Conservation (phyloP, 768 basidiomycete genomes). For the Collybiopsis confluens region DNA sequence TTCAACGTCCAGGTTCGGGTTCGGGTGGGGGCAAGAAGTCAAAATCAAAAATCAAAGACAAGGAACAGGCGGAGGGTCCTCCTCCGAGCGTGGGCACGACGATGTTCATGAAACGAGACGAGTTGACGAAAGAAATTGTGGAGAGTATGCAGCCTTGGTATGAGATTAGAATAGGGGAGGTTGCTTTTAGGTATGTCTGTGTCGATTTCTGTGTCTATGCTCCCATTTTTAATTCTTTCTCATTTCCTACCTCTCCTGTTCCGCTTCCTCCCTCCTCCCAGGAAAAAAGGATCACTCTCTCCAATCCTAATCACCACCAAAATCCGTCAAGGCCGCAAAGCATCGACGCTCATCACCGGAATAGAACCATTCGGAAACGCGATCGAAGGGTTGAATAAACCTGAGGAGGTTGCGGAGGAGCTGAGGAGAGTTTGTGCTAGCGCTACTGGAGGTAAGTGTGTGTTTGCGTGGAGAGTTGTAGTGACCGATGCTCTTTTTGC, state of each 20-base stretch:
- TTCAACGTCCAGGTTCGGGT: no score
- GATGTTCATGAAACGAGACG: constrained; percentile 69
- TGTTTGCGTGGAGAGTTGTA: background rate
- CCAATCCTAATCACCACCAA: constrained; percentile 71
- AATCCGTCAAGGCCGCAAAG: constrained; percentile 73
- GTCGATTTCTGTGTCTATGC: constrained; percentile 17
- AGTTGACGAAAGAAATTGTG: constrained; percentile 48
- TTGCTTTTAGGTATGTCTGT: constrained; percentile 52
- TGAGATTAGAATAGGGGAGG: constrained; percentile 35
- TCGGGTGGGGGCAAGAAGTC: background rate
- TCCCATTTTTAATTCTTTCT: no score
- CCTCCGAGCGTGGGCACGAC: no score
- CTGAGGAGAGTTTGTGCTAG: constrained; percentile 74
- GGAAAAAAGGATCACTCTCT: constrained; percentile 72
- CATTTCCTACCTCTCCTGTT: background rate
- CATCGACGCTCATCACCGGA: constrained; percentile 70
- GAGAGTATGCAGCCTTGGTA: constrained; percentile 78
- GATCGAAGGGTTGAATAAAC: constrained; percentile 12
- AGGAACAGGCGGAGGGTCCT: no score
- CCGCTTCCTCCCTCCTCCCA: background rate
- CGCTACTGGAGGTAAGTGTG: constrained; percentile 65
- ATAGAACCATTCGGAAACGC: constrained; percentile 74
- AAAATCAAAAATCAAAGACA: constrained; percentile 9
- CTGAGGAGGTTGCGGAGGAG: constrained; percentile 75
- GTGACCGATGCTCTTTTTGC: background rate